A percentile compares a stretch with the other conserved stretches of the same genome.
Evolutionary conservation across 1,139 yeast genomes (phyloP).

Genomic region (Lodderomyces orthopsilosis): DNA sequence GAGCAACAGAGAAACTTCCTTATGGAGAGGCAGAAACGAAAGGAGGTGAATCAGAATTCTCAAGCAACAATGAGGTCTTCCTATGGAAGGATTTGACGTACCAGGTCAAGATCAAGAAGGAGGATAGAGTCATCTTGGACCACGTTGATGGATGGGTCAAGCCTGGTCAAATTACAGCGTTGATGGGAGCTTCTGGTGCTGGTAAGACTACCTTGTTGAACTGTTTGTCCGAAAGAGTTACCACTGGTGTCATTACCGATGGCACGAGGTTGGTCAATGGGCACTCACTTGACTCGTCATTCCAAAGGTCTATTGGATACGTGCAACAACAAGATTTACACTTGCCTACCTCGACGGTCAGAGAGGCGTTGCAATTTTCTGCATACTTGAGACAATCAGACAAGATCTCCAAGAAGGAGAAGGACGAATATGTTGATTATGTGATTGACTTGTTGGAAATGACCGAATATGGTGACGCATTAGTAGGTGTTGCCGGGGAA

Average conservation of each 20-base stretch:
- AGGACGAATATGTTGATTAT: slow-evolving; percentile 35
- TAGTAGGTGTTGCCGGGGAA: slow-evolving; percentile 42
- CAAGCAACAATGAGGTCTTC: slow-evolving; percentile 46
- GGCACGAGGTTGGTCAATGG: slow-evolving; percentile 41
- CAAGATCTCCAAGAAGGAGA: slow-evolving; percentile 27
- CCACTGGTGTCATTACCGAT: slow-evolving; percentile 34
- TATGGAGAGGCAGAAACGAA: slow-evolving; percentile 8
- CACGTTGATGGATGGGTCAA: slow-evolving; percentile 67
- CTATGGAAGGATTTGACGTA: slow-evolving; percentile 80
- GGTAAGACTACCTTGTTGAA: slow-evolving; percentile 37
- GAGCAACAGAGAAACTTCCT: slow-evolving; percentile 10
- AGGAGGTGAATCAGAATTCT: slow-evolving; percentile 26
- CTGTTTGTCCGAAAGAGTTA: slow-evolving; percentile 34
- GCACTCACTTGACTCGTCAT: slow-evolving; percentile 29
- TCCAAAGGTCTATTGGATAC: slow-evolving; percentile 42
- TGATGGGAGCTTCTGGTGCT: slow-evolving; percentile 38
- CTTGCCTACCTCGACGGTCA: slow-evolving; percentile 35
- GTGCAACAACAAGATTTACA: slow-evolving; percentile 43
- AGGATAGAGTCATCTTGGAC: slow-evolving; percentile 60
- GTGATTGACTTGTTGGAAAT: slow-evolving; percentile 35
- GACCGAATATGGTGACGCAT: slow-evolving; percentile 35
- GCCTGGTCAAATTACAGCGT: slow-evolving; percentile 33
- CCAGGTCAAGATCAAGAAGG: slow-evolving; percentile 64
- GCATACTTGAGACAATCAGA: slow-evolving; percentile 39
- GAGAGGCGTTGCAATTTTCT: slow-evolving; percentile 36